Percentiles rank a stretch among this genome's conserved stretches.
phyloP scores from a whole-genome alignment of 2,329 filamentous ascomycete genomes.

The Dothiorella sarmentorum region DNA sequence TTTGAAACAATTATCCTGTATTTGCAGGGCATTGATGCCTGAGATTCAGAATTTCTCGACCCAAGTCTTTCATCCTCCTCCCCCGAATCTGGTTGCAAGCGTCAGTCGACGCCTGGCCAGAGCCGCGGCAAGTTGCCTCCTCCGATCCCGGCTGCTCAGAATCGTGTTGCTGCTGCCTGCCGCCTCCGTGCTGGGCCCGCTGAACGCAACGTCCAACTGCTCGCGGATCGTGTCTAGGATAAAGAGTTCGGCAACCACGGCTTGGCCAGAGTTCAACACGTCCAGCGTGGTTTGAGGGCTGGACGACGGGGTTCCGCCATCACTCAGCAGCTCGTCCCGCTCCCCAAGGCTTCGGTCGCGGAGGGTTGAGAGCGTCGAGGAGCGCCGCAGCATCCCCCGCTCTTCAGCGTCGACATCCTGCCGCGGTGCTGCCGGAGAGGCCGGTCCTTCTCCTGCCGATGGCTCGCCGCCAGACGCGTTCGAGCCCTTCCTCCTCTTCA shows the following conservation, averaged over 20 bases:
- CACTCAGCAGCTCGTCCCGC: constrained; percentile 3
- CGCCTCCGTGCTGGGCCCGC: not conserved
- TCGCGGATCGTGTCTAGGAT: constrained; percentile 41
- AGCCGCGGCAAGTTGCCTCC: constrained; percentile 2
- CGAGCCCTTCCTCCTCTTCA: constrained; percentile 35
- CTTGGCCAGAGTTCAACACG: constrained; percentile 46
- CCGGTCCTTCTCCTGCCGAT: constrained; percentile 15
- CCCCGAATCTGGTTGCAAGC: constrained; percentile 11
- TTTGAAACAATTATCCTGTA: not conserved
- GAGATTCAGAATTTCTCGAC: not conserved
- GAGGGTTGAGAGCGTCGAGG: constrained; percentile 4
- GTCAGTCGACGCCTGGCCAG: constrained; percentile 1
- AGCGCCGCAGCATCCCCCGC: constrained; percentile 48
- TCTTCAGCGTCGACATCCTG: constrained; percentile 61
- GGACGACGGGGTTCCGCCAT: constrained; percentile 20
- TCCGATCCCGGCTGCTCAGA: not conserved
- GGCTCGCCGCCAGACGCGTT: constrained; percentile 26
- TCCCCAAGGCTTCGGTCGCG: not conserved
- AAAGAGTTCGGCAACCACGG: constrained; percentile 44
- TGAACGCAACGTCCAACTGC: constrained; percentile 27
- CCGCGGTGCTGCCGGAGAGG: not conserved
- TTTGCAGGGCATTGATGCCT: not conserved
- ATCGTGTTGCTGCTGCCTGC: not conserved
- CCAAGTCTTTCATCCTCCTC: constrained; percentile 3
- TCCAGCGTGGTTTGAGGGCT: constrained; percentile 38